Base-by-base conservation (phyloP, 805 yeast species). In the Yarrowia hollandica region DNA sequence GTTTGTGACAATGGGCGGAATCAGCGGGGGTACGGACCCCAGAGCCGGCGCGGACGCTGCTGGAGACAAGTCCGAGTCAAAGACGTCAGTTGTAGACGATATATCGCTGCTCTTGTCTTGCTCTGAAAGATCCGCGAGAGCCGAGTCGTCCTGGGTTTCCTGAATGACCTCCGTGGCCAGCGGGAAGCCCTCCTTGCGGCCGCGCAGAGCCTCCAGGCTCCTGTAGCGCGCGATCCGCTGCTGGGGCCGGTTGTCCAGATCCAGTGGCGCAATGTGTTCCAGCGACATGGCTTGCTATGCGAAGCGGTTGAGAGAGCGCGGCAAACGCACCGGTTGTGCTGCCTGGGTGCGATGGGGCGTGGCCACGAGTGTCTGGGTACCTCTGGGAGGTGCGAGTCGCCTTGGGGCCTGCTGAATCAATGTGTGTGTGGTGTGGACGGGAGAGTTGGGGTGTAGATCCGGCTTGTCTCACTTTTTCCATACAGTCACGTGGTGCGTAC, bases 1-100 rank as follows among this genome's bases (percentile, higher is more conserved):
- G 30, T 48, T 48, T 22, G 55, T 48, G 39, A 48, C 55, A 6
- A 33, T 33, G 12, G 55, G 55, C 28, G 55, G 55, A 15, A 48
- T 46, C 16, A 46, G 38, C 6, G 26, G 21, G 5, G 54, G 54
- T n/a, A 46, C 54, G 3, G 54, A 21, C 5, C 30, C 55, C 25
- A 28, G 25, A 12, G 28, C 52, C 14, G 52, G 52, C 4, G 52
- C 52, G 8, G 52, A 44, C 1, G 52, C 35, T 2, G 35, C 35
- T 1, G 52, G 52, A n/a, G 35, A 4, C 2, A 44, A 25, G 11
- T 44, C 39, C 6, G n/a, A n/a, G n/a, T n/a, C n/a, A n/a, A n/a
- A n/a, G n/a, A n/a, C n/a, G n/a, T n/a, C n/a, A n/a, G n/a, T n/a
- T n/a, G n/a, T n/a, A n/a, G 39, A 5, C 23, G 39, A 9, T 4